Base-by-base conservation (phyloP, 2,329 filamentous ascomycete species). In the Basipetospora chlamydospora region DNA sequence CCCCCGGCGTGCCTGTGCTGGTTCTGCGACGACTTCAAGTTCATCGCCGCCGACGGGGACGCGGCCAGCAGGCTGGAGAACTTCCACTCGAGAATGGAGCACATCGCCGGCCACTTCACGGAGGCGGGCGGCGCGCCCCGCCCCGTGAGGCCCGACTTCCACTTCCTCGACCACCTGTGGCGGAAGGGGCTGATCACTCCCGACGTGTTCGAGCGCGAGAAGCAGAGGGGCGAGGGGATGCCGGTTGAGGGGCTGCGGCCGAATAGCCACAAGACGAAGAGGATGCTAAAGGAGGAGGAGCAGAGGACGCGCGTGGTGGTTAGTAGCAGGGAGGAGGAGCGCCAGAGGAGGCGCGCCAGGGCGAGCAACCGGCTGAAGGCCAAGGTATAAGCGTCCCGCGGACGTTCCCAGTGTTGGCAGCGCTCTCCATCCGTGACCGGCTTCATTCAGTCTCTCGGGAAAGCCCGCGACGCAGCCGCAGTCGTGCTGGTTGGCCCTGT, bases 21-120 rank as follows among this genome's bases (percentile, higher is more conserved):
- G 59, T 73, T 68, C 41, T 75, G 70, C 44, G 53, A 63, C 37
- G 31, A 47, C 0, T 36, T 40, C 5, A 11, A 22, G 0, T 67
- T 64, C 39, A 43, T 45, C 5, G 42, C 52, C 3, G 33, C 28
- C 1, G 31, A 42, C 0, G 22, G 6, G 11, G 22, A 11, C 22
- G 22, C 22, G 22, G 22, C 6, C 22, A 11, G 11, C 12, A 41
- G 35, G 8, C 30, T 33, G n/a, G 30, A 36, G 3, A 45, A 54
- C 23, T 67, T 63, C 38, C 22, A 39, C 0, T 13, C 42, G 1
- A 59, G 70, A 2, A 66, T 74, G 64, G 21, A 47, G 3, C 71
- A 76, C 43, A 66, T 73, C 34, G 56, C 51, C 0, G 38, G 39
- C 0, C 70, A 75, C 40, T 55, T 68, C 28, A 37, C 47, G 10